These are phyloP conservation scores for Starmerella bacillaris DNA, from an alignment of 805 yeast species.

Conservation along the genomic window DNA sequence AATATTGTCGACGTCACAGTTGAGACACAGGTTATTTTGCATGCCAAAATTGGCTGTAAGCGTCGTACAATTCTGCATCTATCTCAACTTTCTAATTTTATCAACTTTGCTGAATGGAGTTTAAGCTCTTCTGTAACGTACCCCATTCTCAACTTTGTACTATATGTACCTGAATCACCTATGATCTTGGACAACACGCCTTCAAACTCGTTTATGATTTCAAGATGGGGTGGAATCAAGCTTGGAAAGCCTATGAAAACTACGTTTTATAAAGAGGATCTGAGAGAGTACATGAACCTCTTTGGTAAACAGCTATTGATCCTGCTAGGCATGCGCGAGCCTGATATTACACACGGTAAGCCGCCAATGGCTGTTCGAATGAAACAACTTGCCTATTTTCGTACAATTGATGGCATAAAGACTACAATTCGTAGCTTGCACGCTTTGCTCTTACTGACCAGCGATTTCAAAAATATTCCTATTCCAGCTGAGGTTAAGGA, in stretches of 20 bases:
- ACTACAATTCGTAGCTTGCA: slow-evolving; percentile 50
- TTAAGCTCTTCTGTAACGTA: slow-evolving; percentile 37
- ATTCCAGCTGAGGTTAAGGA: slow-evolving; percentile 55
- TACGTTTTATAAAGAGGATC: slow-evolving; percentile 25
- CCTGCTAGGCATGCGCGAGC: slow-evolving; percentile 51
- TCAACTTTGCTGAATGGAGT: slow-evolving; percentile 78
- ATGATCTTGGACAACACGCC: slow-evolving; percentile 29
- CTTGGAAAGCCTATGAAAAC: slow-evolving; percentile 28
- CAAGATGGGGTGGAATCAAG: slow-evolving; percentile 79
- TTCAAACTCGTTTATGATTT: slow-evolving; percentile 51
- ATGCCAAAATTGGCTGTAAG: slow-evolving; percentile 26
- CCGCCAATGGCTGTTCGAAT: slow-evolving; percentile 20
- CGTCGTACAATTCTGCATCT: slow-evolving; percentile 25
- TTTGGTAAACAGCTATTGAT: slow-evolving; percentile 62
- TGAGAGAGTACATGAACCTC: slow-evolving; percentile 42
- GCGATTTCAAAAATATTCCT: slow-evolving; percentile 58
- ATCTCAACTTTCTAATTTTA: slow-evolving; percentile 49
- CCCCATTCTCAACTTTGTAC: slow-evolving; percentile 54
- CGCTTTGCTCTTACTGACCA: slow-evolving; percentile 52
- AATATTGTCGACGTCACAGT: slow-evolving; percentile 53
- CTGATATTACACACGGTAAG: slow-evolving; percentile 36
- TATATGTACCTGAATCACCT: slow-evolving; percentile 46
- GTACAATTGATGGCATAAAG: slow-evolving; percentile 39
- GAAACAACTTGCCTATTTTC: slow-evolving; percentile 46
- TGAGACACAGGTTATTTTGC: slow-evolving; percentile 63